Evolutionary conservation across 1,139 yeast genomes (phyloP), one percentile per base, ranked within the genome.

Genomic region (Lodderomyces pseudojiufengensis): DNA sequence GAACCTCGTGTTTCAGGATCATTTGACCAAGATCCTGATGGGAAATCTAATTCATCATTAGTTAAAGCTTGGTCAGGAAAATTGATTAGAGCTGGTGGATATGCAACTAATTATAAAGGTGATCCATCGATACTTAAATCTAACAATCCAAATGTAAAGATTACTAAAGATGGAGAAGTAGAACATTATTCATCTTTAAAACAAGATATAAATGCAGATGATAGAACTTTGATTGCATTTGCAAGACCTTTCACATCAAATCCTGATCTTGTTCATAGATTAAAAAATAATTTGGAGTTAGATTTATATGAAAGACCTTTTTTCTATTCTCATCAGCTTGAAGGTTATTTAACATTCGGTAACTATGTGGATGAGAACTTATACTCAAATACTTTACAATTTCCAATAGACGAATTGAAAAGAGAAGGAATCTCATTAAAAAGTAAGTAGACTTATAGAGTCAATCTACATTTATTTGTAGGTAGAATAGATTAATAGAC

Each of bases 171-270:
- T 25, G 47, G 48, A 9, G 31, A 37, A 14, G n/a, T 44, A 24
- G 32, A 31, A 27, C 44, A 45, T 39, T 36, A 44, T 31, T 32
- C 34, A 8, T 32, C 39, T 7, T 38, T 49, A 11, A 33, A 38
- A 7, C 27, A 44, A 8, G 57, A 53, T 25, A 43, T 47, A 7
- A 26, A 35, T 20, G 33, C 25, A 3, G 50, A 68, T 38, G 59
- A 61, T 30, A 53, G 64, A 33, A 62, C 73, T 2, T 40, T 71
- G 33, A 55, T 70, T 33, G 77, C 69, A 1, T 59, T 68, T 41
- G 76, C 78, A 18, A 57, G 78, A 37, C 55, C 55, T 36, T 73
- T 59, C 45, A 70, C 70, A 27, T 51, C 77, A 15, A 75, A 72
- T 46, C 79, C 80, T 1, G 79, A 73, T 45, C 50, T 74, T 23